Conservation (phyloP, 441 rosid species). For the Dalechampia spathulata region DNA sequence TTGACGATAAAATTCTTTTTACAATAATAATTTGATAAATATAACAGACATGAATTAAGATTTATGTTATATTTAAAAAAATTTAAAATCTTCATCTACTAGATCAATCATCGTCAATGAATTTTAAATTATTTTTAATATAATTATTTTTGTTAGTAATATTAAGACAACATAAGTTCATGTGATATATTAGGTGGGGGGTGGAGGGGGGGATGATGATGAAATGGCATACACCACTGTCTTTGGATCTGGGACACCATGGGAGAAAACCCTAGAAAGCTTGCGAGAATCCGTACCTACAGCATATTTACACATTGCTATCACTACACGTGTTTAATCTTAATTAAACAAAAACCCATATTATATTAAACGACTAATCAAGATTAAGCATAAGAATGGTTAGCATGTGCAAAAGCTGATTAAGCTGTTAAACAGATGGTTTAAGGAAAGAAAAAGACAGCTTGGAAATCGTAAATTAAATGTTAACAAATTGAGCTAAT, state of each 20-base stretch:
- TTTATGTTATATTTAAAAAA: too few species aligned
- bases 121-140: too few species aligned
- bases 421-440: slow-evolving; percentile 1
- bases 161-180: too few species aligned
- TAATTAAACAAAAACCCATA: background rate
- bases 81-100: too few species aligned
- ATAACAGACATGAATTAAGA: too few species aligned
- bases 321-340: slow-evolving; percentile 20
- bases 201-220: slow-evolving; percentile 1
- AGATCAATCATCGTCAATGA: too few species aligned
- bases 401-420: slow-evolving; percentile 44
- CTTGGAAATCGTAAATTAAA: slow-evolving; percentile 27
- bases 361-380: background rate
- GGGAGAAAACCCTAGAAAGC: slow-evolving; percentile 21
- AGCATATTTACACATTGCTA: background rate
- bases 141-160: too few species aligned
- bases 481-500: background rate
- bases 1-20: too few species aligned
- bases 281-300: slow-evolving; percentile 20
- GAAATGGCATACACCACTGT: slow-evolving; percentile 18
- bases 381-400: background rate
- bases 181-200: too few species aligned
- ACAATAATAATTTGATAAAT: too few species aligned
- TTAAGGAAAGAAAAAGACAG: slow-evolving; percentile 19
- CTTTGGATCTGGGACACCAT: slow-evolving; percentile 38